These are phyloP conservation scores for Stagonosporopsis chrysanthemi DNA, from an alignment of 2,329 filamentous ascomycete genomes.

Conservation along the genomic window DNA sequence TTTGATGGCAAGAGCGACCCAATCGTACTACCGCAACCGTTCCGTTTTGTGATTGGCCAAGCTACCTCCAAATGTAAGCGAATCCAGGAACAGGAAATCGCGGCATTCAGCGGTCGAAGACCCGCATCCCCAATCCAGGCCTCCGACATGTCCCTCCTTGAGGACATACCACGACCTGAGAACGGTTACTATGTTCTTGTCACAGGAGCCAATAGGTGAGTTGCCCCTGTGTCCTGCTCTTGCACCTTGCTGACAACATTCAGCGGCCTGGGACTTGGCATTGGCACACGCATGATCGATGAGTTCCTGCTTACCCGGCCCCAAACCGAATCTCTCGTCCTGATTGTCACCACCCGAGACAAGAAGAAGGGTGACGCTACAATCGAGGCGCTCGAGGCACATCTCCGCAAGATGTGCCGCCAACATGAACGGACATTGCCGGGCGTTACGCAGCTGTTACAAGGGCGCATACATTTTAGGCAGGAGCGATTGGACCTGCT, in stretches of 20 bases:
- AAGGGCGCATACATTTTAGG: constrained; percentile 58
- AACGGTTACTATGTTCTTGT: constrained; percentile 68
- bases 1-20: not conserved
- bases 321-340: constrained; percentile 72
- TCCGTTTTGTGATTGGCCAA: constrained; percentile 22
- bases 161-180: constrained; percentile 36
- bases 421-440: constrained; percentile 47
- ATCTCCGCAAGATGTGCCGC: constrained; percentile 62
- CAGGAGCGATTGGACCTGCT: constrained; percentile 67
- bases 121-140: constrained; percentile 10
- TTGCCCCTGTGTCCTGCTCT: no score
- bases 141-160: constrained; percentile 27
- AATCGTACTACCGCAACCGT: not conserved
- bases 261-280: constrained; percentile 87
- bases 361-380: constrained; percentile 77
- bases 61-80: constrained; percentile 7
- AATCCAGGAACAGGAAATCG: constrained; percentile 23
- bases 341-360: constrained; percentile 85
- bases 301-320: constrained; percentile 80
- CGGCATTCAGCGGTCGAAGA: constrained; percentile 5
- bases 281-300: constrained; percentile 84
- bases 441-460: constrained; percentile 51
- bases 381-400: constrained; percentile 66
- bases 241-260: constrained; percentile 36
- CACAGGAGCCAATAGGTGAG: constrained; percentile 84